Evolutionary conservation across 192 early-diverging fungal genomes (phyloP), one percentile per base, ranked within the genome.

Genomic region (Backusella circina): DNA sequence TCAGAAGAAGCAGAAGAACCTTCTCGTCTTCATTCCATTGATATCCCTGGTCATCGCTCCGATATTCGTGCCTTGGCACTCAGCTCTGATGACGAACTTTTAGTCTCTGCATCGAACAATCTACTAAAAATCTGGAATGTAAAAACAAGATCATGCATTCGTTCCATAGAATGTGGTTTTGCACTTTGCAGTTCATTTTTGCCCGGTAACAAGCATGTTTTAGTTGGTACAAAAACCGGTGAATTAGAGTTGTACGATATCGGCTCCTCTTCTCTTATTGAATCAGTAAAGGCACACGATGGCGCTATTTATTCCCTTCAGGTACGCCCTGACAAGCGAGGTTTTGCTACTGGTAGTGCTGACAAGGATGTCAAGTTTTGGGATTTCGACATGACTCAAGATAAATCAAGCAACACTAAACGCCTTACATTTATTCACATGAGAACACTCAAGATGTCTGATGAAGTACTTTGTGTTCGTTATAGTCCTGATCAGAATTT

Each of bases 351-450:
- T 1, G 98, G 97, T 31, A 91, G 92, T 70, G 95, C 93, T 7
- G 98, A 98, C 83, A 95, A 98, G 77, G 89, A 93, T 70, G 95
- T 99, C 75, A 98, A 97, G 86, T 98, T 99, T 80, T 99, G 97
- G 97, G 93, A 95, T 81, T 95, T 98, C 81, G 91, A 92, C 75
- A 88, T 97, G 76, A 82, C 93, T 28, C 84, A 86, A 54, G 80
- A 84, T 30, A 77, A 79, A 61, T 73, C 73, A 44, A 68, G 16
- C 32, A 54, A 61, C 18, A 73, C 82, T 21, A 90, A 91, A 51
- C 84, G 91, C 21, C 86, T 96, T 47, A 93, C 95, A 0, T 85
- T 96, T 72, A 86, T 89, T 38, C 97, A 98, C 68, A 90, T 89
- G 75, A 91, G 96, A 73, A 98, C 97, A 10, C 87, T 99, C 38